Evolutionary conservation across 306 rosid species (phyloP).

Genomic region (Cucurbita moschata): DNA sequence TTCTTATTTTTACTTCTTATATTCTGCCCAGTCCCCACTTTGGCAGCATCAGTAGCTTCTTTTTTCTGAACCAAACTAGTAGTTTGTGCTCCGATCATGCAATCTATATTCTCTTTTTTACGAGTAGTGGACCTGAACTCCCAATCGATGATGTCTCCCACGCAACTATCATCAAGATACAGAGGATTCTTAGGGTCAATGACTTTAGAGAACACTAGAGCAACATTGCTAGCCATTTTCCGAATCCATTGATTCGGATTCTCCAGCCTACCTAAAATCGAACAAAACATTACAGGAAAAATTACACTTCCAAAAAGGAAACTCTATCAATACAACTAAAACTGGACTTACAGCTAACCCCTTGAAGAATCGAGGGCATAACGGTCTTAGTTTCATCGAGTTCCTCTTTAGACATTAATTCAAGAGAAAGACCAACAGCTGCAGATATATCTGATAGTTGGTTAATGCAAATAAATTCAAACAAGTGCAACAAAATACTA

Average conservation of each 20-base stretch:
- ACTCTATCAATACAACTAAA: conserved; percentile 3
- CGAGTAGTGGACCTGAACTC: conserved; percentile 41
- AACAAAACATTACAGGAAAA: conserved; percentile 7
- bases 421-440: conserved; percentile 67
- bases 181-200: conserved; percentile 89
- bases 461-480: conserved; percentile 3
- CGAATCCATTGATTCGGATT: conserved; percentile 66
- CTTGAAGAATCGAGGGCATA: conserved; percentile 76
- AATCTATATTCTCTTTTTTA: conserved; percentile 24
- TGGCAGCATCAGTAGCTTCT: conserved; percentile 16
- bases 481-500: background rate
- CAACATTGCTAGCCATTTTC: conserved; percentile 77
- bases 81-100: conserved; percentile 19
- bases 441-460: conserved; percentile 60
- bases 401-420: conserved; percentile 62
- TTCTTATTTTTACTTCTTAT: conserved; percentile 36
- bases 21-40: conserved; percentile 13
- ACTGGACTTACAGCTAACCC: conserved; percentile 69
- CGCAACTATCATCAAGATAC: conserved; percentile 75
- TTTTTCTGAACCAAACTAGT: conserved; percentile 17
- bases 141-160: conserved; percentile 65
- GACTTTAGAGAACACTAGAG: conserved; percentile 73
- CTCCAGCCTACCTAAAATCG: conserved; percentile 82
- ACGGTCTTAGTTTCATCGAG: conserved; percentile 64
- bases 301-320: background rate